Percentiles rank a stretch among this genome's conserved stretches.
Evolutionary conservation across 257 asterid species (phyloP).

Genomic region (Solanum tarijense): DNA sequence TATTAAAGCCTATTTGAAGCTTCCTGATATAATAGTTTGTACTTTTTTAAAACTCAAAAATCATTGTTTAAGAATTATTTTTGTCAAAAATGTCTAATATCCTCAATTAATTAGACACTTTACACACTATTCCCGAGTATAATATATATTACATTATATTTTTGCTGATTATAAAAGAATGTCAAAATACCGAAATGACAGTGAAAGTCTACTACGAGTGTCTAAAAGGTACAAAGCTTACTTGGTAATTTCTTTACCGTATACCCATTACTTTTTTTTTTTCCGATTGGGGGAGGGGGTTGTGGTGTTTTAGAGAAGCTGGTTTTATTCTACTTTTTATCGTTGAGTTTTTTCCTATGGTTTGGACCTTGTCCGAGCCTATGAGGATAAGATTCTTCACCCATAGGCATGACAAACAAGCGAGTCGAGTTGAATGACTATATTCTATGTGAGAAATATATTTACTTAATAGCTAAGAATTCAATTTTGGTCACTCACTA

Average conservation of each 20-base stretch:
- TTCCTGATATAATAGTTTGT: no score
- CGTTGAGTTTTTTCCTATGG: not conserved
- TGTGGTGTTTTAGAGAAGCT: not conserved
- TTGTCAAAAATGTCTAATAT: no score
- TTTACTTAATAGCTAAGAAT: slow-evolving; percentile 76
- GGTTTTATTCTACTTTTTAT: not conserved
- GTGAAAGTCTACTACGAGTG: not conserved
- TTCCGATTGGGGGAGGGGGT: not conserved
- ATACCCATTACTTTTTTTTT: not conserved
- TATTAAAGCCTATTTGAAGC: not conserved
- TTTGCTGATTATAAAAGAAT: no score
- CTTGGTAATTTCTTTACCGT: not conserved
- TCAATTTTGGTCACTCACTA: slow-evolving; percentile 18
- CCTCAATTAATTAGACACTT: not conserved
- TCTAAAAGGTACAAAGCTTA: not conserved
- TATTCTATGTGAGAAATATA: not conserved
- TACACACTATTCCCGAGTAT: not conserved
- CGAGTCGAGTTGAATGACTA: not conserved
- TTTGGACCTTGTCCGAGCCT: not conserved
- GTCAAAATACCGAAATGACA: not conserved
- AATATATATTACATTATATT: no score
- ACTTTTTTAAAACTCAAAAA: no score
- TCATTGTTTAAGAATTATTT: not conserved
- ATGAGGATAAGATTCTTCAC: not conserved
- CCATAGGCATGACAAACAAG: not conserved